These are phyloP conservation scores for Boletus albobrunnescens DNA, from an alignment of 1,284 basidiomycete genomes.

Conservation along the genomic window DNA sequence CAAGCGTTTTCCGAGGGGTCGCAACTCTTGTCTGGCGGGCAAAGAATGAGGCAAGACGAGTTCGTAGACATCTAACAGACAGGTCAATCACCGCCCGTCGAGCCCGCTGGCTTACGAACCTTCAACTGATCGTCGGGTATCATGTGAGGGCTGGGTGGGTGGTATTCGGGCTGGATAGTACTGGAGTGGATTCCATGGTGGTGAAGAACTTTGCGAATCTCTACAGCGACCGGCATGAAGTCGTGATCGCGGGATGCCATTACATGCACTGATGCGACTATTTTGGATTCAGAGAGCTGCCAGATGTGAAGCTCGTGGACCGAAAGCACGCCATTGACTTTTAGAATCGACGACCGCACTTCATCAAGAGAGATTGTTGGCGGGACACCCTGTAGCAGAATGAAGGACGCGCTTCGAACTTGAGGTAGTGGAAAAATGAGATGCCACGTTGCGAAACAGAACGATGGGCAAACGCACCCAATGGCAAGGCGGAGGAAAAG, in stretches of 20 bases:
- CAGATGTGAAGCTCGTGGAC: constrained; percentile 97
- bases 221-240: constrained; percentile 87
- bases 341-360: constrained; percentile 76
- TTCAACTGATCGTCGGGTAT: constrained; percentile 45
- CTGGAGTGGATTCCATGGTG: constrained; percentile 91
- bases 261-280: constrained; percentile 95
- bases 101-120: constrained; percentile 26
- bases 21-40: constrained; percentile 64
- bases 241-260: constrained; percentile 76
- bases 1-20: constrained; percentile 69
- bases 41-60: constrained; percentile 46
- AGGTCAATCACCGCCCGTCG: neutral
- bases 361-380: constrained; percentile 84
- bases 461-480: constrained; percentile 55
- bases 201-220: constrained; percentile 83
- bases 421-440: constrained; percentile 8
- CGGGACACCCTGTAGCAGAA: constrained; percentile 96
- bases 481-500: constrained; percentile 90
- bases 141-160: constrained; percentile 25
- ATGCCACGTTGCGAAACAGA: constrained; percentile 10
- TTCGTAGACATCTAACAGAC: constrained; percentile 39
- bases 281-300: constrained; percentile 87
- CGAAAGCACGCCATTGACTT: constrained; percentile 84
- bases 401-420: constrained; percentile 94
- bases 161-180: constrained; percentile 85